Base-by-base conservation (phyloP, 2,329 filamentous ascomycete species). In the Colletotrichum tabaci region DNA sequence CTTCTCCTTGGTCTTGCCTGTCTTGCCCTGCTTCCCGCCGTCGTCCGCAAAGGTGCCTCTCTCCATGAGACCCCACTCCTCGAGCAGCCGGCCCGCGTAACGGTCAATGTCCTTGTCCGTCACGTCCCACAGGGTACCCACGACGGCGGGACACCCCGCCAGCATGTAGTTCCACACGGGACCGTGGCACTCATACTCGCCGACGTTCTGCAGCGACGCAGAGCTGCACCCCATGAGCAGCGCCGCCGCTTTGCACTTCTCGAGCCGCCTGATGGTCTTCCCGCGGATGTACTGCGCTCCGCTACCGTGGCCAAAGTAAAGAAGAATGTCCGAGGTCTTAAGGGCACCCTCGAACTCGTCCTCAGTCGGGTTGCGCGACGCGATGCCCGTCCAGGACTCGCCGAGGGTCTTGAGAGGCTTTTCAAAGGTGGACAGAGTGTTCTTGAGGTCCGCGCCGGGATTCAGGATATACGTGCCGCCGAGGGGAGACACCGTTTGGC, bases 101-200 rank as follows among this genome's bases (percentile, higher is more conserved):
- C 95, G 93, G 84, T 99, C 97, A 80, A 98, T 98, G 80, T 99
- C 96, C 77, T 94, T 94, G 80, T 99, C 96, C 12, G 96, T 99
- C 61, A 99, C 96, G 81, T 99, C 96, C 96, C 96, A 99, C 47
- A 99, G 86, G 18, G 95, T 98, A 56, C 95, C 96, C 2, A 98
- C 91, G 12, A 98, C 90, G 0, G 96, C 95, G 4, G 94, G 95
- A 76, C 89, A 91, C 1, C 94, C 96, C 0, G 95, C 95, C 75
- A 96, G 91, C 82, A 99, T 91, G 83, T 98, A 98, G 77, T 95
- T 95, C 84, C 95, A 91, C 30, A 96, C 93, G 67, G 96, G 94
- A 1, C 96, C 96, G 76, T 93, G 92, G n/a, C 93, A 92, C 80
- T 98, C 95, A 77, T 97, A 98, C 74, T 94, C 92, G 61, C 96